These are phyloP conservation scores for Mortierella antarctica DNA, from an alignment of 192 early-diverging fungal species.

Conservation along the genomic window DNA sequence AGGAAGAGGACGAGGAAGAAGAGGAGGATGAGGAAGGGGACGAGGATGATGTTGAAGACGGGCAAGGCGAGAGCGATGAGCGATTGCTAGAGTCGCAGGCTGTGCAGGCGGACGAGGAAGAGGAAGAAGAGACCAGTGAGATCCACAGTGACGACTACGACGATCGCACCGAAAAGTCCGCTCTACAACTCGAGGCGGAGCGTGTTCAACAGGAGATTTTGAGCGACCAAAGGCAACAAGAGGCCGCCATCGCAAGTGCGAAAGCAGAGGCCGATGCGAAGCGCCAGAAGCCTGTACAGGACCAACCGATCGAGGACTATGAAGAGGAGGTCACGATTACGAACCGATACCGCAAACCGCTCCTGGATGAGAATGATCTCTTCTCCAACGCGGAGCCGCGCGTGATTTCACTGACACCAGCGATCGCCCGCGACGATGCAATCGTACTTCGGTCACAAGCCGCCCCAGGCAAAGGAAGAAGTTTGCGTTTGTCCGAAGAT, in stretches of 20 bases:
- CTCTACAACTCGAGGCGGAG: constrained; percentile 38
- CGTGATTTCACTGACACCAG: constrained; percentile 61
- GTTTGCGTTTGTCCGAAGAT: constrained; percentile 11
- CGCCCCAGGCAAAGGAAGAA: constrained; percentile 25
- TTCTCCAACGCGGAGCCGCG: constrained; percentile 51
- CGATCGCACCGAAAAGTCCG: background rate
- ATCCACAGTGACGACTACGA: background rate
- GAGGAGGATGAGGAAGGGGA: constrained; percentile 56
- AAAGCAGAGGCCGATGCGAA: background rate
- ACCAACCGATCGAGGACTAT: constrained; percentile 51
- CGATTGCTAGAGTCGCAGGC: too few relatives aligned
- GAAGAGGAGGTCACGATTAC: constrained; percentile 41
- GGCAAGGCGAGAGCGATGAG: background rate
- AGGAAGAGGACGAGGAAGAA: constrained; percentile 62
- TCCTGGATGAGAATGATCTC: constrained; percentile 43
- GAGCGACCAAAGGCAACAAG: constrained; percentile 23
- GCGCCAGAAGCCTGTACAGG: constrained; percentile 25
- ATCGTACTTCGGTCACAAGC: constrained; percentile 13
- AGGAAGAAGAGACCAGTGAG: background rate
- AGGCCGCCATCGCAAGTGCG: background rate
- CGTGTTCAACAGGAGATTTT: constrained; percentile 46
- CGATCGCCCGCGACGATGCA: constrained; percentile 57
- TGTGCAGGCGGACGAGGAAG: background rate
- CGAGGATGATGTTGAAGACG: background rate
- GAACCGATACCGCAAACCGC: constrained; percentile 36